phyloP scores from a whole-genome alignment of 768 basidiomycete genomes.

The Lactarius hengduanensis region DNA sequence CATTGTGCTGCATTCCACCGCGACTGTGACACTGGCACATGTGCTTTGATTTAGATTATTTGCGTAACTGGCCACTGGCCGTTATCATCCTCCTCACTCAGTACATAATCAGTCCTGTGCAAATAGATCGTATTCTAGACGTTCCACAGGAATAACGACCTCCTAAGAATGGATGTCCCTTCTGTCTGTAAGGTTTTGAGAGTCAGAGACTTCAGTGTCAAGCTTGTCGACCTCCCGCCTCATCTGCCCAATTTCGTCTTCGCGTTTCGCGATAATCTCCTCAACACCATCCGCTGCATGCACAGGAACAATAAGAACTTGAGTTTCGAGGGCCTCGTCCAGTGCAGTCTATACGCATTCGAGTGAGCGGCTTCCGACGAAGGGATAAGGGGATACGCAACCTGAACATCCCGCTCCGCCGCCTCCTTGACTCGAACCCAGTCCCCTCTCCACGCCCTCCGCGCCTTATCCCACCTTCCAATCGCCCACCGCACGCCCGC shows the following conservation, averaged over 20 bases:
- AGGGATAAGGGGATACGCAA: background rate
- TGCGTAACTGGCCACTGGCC: background rate
- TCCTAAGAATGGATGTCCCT: background rate
- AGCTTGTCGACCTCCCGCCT: slow-evolving; percentile 19
- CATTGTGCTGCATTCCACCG: background rate
- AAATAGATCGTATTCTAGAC: slow-evolving; percentile 22
- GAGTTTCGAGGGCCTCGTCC: slow-evolving; percentile 22
- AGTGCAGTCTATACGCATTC: slow-evolving; percentile 18
- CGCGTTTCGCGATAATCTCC: slow-evolving; percentile 19
- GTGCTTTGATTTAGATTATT: background rate
- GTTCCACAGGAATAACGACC: background rate
- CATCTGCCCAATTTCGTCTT: slow-evolving; percentile 19
- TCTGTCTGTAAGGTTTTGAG: slow-evolving; percentile 7
- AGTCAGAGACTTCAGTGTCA: background rate
- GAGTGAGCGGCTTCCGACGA: background rate
- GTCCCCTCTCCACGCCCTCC: slow-evolving; percentile 33
- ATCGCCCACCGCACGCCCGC: slow-evolving; percentile 31
- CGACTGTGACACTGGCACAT: slow-evolving; percentile 1
- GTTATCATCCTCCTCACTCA: slow-evolving; percentile 20
- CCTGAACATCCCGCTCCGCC: slow-evolving; percentile 34
- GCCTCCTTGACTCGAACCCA: slow-evolving; percentile 34
- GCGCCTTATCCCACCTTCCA: slow-evolving; percentile 34
- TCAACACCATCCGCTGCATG: slow-evolving; percentile 30
- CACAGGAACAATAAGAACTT: slow-evolving; percentile 27
- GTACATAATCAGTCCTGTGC: slow-evolving; percentile 23